Conservation (phyloP, 352 stramenopile genomes). For the Phytopythium aichiense region DNA sequence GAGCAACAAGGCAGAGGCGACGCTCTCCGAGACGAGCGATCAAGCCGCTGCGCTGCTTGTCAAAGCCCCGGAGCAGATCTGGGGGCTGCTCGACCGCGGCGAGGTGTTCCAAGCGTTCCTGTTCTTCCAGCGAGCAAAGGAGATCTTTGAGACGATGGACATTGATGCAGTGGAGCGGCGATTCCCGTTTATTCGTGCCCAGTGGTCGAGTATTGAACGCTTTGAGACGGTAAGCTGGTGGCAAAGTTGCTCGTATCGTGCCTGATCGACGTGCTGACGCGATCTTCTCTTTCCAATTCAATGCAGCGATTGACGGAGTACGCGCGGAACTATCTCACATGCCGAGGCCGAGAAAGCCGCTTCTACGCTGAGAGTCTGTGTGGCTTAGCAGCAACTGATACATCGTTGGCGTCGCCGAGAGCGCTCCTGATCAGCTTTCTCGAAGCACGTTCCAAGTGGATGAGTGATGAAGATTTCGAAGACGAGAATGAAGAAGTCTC, state of each 20-base stretch:
- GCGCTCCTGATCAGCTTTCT: slow-evolving; percentile 48
- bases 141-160: slow-evolving; percentile 19
- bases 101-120: slow-evolving; percentile 46
- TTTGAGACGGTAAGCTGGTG: slow-evolving; percentile 40
- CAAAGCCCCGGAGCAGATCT: slow-evolving; percentile 60
- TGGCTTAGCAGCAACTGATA: slow-evolving; percentile 35
- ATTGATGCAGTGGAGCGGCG: slow-evolving; percentile 12
- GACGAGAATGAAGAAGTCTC: slow-evolving; percentile 7
- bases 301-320: slow-evolving; percentile 42
- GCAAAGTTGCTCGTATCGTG: background rate
- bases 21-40: slow-evolving; percentile 4
- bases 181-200: slow-evolving; percentile 62
- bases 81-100: slow-evolving; percentile 60
- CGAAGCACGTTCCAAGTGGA: slow-evolving; percentile 47
- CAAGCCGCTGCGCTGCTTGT: slow-evolving; percentile 54
- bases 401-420: slow-evolving; percentile 19
- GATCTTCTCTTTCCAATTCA: slow-evolving; percentile 1
- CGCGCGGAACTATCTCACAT: slow-evolving; percentile 45
- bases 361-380: slow-evolving; percentile 74
- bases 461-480: slow-evolving; percentile 15
- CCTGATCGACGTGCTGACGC: slow-evolving; percentile 2
- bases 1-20: background rate
- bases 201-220: slow-evolving; percentile 64
- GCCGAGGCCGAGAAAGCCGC: slow-evolving; percentile 38
- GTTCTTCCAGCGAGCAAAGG: slow-evolving; percentile 38